Evolutionary conservation across 768 basidiomycete genomes (phyloP).

Genomic region (Dendrothele bispora): DNA sequence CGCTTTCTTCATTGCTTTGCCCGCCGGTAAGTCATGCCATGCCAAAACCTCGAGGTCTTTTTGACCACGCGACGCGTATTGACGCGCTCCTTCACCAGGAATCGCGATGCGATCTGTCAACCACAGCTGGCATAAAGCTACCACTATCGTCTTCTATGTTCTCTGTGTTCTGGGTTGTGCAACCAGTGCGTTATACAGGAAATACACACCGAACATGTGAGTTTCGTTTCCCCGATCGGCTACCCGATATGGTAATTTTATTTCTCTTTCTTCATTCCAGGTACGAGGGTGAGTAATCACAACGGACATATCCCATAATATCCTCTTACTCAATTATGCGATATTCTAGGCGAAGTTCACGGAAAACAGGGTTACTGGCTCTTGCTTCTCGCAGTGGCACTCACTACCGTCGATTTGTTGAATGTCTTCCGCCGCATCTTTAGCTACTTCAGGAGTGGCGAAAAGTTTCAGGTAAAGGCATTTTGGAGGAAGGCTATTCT

Average conservation of each 20-base stretch:
- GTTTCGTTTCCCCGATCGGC: conserved; percentile 26
- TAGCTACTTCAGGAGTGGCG: conserved; percentile 42
- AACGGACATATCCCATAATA: not conserved
- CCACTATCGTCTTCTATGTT: conserved; percentile 62
- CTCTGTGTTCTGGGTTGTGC: conserved; percentile 65
- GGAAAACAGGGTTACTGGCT: conserved; percentile 56
- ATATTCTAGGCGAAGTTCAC: conserved; percentile 48
- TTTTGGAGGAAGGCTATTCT: conserved; percentile 63
- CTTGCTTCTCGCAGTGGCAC: conserved; percentile 41
- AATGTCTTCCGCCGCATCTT: conserved; percentile 50
- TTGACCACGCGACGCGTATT: not conserved
- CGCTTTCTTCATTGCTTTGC: conserved; percentile 84
- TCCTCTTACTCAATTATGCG: not conserved
- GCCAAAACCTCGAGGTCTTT: not conserved
- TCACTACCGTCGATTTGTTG: conserved; percentile 57
- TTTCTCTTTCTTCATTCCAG: conserved; percentile 34
- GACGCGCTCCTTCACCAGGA: conserved; percentile 39
- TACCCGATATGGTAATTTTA: conserved; percentile 9
- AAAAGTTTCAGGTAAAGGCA: conserved; percentile 42
- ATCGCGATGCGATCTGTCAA: conserved; percentile 79
- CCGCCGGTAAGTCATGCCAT: conserved; percentile 69
- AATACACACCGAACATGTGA: conserved; percentile 82
- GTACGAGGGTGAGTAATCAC: conserved; percentile 52
- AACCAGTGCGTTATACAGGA: conserved; percentile 69
- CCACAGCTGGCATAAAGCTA: conserved; percentile 60